Percentiles rank a stretch among this genome's conserved stretches.
phyloP scores from a whole-genome alignment of 2,329 filamentous ascomycete genomes.

The Bretziella fagacearum region DNA sequence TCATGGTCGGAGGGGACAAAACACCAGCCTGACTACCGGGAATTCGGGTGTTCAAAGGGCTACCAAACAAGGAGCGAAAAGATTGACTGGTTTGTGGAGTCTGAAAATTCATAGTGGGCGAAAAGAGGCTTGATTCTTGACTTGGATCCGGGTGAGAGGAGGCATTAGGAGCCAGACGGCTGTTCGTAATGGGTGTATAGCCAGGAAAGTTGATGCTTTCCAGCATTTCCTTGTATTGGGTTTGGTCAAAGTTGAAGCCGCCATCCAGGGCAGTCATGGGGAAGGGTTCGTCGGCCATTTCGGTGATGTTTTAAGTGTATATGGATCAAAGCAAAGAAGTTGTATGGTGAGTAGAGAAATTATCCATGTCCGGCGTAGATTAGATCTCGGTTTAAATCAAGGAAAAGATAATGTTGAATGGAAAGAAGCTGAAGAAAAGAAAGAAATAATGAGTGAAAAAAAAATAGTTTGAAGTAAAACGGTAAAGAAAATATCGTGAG shows the following conservation, averaged over 20 bases:
- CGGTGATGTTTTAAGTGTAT: neutral
- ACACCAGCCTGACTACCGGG: neutral
- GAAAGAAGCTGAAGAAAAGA: too few relatives aligned
- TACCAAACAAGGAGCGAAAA: neutral
- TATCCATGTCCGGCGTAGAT: too few relatives aligned
- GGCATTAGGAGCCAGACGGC: neutral
- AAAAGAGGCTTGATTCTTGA: neutral
- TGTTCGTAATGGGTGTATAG: too few relatives aligned
- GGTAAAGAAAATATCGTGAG: too few relatives aligned
- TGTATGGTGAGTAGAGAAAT: too few relatives aligned
- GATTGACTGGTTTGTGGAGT: constrained; percentile 3
- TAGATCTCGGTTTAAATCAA: too few relatives aligned
- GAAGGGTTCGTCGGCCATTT: neutral
- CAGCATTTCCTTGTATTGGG: neutral
- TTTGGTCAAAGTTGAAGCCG: neutral
- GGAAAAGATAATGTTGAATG: too few relatives aligned
- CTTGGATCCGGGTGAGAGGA: too few relatives aligned
- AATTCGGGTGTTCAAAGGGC: neutral
- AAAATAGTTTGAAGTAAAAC: too few relatives aligned
- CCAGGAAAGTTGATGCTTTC: neutral
- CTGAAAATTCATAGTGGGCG: constrained; percentile 1
- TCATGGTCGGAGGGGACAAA: neutral
- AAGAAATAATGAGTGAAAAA: too few relatives aligned
- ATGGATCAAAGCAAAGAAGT: neutral
- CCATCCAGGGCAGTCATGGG: neutral